Evolutionary conservation across 1,284 basidiomycete species (phyloP).

Genomic region (Spongispora temasekensis): DNA sequence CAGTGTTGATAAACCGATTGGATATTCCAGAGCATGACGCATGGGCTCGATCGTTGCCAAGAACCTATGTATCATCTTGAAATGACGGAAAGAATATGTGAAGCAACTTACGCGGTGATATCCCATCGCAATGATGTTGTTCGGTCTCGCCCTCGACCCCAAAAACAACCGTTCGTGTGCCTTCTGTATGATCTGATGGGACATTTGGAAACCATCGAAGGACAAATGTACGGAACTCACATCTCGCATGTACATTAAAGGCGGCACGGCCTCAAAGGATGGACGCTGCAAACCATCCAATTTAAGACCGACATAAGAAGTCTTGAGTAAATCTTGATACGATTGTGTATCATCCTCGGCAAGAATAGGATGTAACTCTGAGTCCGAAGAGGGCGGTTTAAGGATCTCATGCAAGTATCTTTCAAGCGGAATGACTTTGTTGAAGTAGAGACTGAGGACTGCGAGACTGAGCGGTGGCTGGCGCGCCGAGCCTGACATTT

Average conservation of each 20-base stretch:
- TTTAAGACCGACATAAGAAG: constrained; percentile 46
- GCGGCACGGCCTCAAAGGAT: constrained; percentile 36
- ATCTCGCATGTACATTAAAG: constrained; percentile 56
- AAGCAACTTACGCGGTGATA: constrained; percentile 54
- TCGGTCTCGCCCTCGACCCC: constrained; percentile 38
- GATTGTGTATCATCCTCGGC: constrained; percentile 35
- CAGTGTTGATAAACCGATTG: constrained; percentile 74
- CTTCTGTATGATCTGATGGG: constrained; percentile 55
- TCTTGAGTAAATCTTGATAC: constrained; percentile 46
- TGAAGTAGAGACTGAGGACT: constrained; percentile 41
- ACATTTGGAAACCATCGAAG: background rate
- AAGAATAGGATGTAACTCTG: constrained; percentile 14
- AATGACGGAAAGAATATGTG: background rate
- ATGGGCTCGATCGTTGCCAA: constrained; percentile 14
- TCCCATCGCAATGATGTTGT: constrained; percentile 65
- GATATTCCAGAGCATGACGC: constrained; percentile 43
- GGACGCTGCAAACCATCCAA: constrained; percentile 12
- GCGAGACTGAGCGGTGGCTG: constrained; percentile 17
- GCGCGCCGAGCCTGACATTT: constrained; percentile 10
- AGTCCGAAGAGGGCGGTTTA: constrained; percentile 5
- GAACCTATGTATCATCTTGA: constrained; percentile 11
- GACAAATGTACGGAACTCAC: constrained; percentile 37
- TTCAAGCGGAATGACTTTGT: constrained; percentile 40
- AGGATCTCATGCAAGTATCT: constrained; percentile 45
- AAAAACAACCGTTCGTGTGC: constrained; percentile 56